Percentiles rank a stretch among this genome's conserved stretches.
These are phyloP conservation scores for Fusarium vanettenii DNA, from an alignment of 2,329 filamentous ascomycete genomes.

Conservation along the genomic window DNA sequence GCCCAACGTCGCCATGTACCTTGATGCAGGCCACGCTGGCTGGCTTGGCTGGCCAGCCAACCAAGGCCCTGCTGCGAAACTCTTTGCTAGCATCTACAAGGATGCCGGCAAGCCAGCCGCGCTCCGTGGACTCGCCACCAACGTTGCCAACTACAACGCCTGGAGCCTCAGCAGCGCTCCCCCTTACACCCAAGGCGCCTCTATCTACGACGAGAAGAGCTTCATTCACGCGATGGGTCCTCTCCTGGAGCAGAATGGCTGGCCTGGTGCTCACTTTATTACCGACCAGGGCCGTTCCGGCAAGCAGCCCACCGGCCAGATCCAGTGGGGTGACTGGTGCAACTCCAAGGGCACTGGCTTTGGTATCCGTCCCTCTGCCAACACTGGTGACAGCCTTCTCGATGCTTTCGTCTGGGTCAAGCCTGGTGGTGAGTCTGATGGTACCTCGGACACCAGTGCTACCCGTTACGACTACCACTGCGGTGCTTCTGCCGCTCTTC, in stretches of 20 bases:
- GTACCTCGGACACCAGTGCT: constrained; percentile 60
- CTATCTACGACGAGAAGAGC: constrained; percentile 64
- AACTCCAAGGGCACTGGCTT: constrained; percentile 73
- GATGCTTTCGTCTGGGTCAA: constrained; percentile 80
- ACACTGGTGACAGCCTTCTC: constrained; percentile 67
- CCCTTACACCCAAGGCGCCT: constrained; percentile 59
- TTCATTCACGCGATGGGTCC: constrained; percentile 74
- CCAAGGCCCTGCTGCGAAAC: constrained; percentile 58
- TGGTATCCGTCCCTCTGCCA: constrained; percentile 70
- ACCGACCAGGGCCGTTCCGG: constrained; percentile 64
- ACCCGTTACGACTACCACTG: constrained; percentile 56
- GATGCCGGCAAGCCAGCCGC: constrained; percentile 60
- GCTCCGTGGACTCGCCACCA: constrained; percentile 67
- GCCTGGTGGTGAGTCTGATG: constrained; percentile 71
- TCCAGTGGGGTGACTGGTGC: constrained; percentile 75
- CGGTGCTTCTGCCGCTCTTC: constrained; percentile 62
- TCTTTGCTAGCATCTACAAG: constrained; percentile 62
- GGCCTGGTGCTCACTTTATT: constrained; percentile 59
- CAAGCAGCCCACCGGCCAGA: constrained; percentile 71
- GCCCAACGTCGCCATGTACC: constrained; percentile 68
- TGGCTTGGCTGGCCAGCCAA: constrained; percentile 70
- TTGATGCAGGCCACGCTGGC: constrained; percentile 68
- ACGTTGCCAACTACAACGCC: constrained; percentile 69
- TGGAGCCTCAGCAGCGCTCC: constrained; percentile 57
- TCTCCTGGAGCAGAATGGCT: constrained; percentile 63